Evolutionary conservation across 805 yeast species (phyloP), one percentile per base, ranked within the genome.

Genomic region (Hyphopichia homilentoma): DNA sequence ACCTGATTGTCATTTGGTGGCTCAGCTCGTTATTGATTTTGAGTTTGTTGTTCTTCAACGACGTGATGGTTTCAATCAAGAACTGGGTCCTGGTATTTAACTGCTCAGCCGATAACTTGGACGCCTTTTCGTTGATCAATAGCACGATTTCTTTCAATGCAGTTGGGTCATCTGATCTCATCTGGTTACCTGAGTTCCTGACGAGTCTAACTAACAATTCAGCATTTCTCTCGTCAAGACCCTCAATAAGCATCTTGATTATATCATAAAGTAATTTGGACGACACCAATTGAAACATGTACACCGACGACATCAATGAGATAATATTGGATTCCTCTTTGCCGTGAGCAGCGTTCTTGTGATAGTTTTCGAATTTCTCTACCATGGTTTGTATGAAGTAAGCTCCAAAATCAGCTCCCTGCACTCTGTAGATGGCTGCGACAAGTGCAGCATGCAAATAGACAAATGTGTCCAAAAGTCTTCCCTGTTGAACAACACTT

Each of bases 331-430:
- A 66, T 4, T 79, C 69, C 40, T 76, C 78, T 32, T 68, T 72
- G 1, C 62, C 55, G 18, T 54, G 53, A 2, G 39, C 27, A 2
- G 49, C 34, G 4, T 56, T 56, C 4, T 58, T 50, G 25, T 70
- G 63, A 33, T 47, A 54, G 3, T 47, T 47, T 22, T 81, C 79
- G 45, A 84, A 77, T 35, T 66, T 70, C 39, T 85, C 95, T n/a
- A 89, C 84, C 34, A 84, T 52, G 0, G 76, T 68, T 52, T 93
- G 98, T 21, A 88, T 68, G 38, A 88, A 81, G 44, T 66, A 74
- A 0, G 97, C 98, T 38, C 96, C 97, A 54, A 87, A 83, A 40
- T 87, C 96, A 23, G 80, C 76, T 14, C 98, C 97, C 44, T 84
- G 84, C 14, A 79, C 49, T 39, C 84, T 72, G 59, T 84, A 87